These are phyloP conservation scores for Eucommia ulmoides DNA, from an alignment of 257 asterid species.

Conservation along the genomic window DNA sequence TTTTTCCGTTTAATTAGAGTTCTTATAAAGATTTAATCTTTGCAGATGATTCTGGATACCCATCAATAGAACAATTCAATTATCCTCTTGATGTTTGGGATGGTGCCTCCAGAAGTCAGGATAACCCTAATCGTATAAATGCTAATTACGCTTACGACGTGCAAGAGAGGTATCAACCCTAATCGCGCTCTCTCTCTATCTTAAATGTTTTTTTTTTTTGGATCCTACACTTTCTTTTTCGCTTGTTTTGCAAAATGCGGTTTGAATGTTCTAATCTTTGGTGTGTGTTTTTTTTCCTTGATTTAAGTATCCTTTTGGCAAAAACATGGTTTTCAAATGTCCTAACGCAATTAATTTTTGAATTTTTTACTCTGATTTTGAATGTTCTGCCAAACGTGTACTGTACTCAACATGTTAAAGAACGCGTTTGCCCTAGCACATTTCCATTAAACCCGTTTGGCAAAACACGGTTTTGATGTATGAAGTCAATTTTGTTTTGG, in stretches of 20 bases:
- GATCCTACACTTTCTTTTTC: neutral
- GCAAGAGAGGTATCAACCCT: conserved; percentile 13
- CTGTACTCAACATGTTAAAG: no score
- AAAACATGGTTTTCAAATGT: neutral
- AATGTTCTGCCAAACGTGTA: neutral
- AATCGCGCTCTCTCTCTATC: neutral
- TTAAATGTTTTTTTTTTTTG: neutral
- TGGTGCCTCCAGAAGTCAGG: conserved; percentile 9
- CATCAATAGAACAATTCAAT: neutral
- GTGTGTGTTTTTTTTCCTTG: neutral
- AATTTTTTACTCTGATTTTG: neutral
- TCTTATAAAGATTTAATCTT: neutral
- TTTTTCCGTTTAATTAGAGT: neutral
- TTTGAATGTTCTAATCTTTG: neutral
- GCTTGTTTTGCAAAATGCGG: neutral
- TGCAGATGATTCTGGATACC: neutral
- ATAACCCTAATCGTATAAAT: conserved; percentile 3
- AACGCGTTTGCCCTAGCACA: neutral
- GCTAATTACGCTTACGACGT: neutral
- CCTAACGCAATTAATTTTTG: neutral
- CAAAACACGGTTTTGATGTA: neutral
- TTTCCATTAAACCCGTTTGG: neutral
- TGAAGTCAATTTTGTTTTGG: neutral
- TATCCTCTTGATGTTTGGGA: neutral
- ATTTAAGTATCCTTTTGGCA: neutral